Base-by-base conservation (phyloP, 768 basidiomycete species). In the Austroboletus eburneus region DNA sequence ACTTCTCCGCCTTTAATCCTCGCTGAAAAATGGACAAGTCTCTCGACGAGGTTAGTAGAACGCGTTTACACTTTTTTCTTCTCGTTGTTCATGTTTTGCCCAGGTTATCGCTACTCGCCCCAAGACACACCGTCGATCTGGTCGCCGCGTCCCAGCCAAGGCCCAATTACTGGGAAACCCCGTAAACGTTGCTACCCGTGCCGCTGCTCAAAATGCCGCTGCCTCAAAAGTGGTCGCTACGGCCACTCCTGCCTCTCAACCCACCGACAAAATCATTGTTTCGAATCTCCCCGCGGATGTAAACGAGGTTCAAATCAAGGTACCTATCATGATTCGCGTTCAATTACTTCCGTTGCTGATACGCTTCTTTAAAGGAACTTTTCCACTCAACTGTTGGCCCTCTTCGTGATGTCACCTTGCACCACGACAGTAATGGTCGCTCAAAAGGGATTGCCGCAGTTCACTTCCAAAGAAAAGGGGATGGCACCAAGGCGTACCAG, bases 251-350 rank as follows among this genome's bases (percentile, higher is more conserved):
- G 62, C 73, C 6, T 45, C 65, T 29, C 65, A 64, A 16, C 48
- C 64, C 1, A 76, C 90, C 2, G 84, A 89, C 65, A 98, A 97
- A 73, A 94, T 98, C 56, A 91, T 98, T 58, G 91, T 99, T 45
- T 91, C 89, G 54, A 94, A 94, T 66, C 82, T 99, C 37, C 95
- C 95, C 25, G 62, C 67, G 7, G 95, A 99, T 62, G 95, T 99
- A 44, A 95, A 91, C 56, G 94, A 98, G 65, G 71, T 75, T 16
- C 91, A 96, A 69, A 82, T 99, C 69, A 90, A 87, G 80, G 96
- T 97, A 51, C 51, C 79, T 72, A 3, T 27, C n/a, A n/a, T n/a
- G n/a, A n/a, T n/a, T n/a, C 32, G 9, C 9, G 13, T 33, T 41
- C 9, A 6, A 16, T 17, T 22, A 18, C 35, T 42, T 32, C 40